Evolutionary conservation across 257 asterid species (phyloP).

Genomic region (Osmanthus fragrans): DNA sequence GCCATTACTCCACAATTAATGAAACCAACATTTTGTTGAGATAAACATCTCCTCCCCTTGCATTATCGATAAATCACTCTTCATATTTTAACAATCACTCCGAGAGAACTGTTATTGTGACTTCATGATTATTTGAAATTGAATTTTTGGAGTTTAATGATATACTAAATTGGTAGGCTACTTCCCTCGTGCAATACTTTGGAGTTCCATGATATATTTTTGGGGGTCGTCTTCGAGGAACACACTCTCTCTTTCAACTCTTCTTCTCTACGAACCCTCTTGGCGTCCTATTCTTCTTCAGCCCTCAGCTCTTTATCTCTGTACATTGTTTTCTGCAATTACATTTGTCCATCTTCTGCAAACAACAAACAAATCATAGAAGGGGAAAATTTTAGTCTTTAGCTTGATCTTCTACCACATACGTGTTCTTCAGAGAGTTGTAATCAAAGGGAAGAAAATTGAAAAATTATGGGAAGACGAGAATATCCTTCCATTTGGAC

Average conservation of each 20-base stretch:
- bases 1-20: too few relatives aligned
- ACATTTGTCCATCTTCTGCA: constrained; percentile 39
- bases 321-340: constrained; percentile 31
- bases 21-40: too few relatives aligned
- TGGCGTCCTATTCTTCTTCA: constrained; percentile 41
- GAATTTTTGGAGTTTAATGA: constrained; percentile 14
- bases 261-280: constrained; percentile 45
- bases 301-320: constrained; percentile 30
- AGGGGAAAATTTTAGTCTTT: too few relatives aligned
- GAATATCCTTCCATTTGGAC: too few relatives aligned
- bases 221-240: constrained; percentile 28
- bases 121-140: constrained; percentile 16
- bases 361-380: neutral
- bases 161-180: constrained; percentile 16
- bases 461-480: too few relatives aligned
- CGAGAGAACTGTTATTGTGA: constrained; percentile 1
- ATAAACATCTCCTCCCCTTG: too few relatives aligned
- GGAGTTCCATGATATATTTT: neutral
- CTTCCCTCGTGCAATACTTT: constrained; percentile 14
- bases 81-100: too few relatives aligned
- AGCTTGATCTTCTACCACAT: too few relatives aligned
- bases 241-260: constrained; percentile 30
- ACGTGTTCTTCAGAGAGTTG: too few relatives aligned
- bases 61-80: too few relatives aligned
- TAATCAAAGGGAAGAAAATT: too few relatives aligned